Base-by-base conservation (phyloP, 2,329 filamentous ascomycete species). In the Pseudocercospora pini-densiflorae region DNA sequence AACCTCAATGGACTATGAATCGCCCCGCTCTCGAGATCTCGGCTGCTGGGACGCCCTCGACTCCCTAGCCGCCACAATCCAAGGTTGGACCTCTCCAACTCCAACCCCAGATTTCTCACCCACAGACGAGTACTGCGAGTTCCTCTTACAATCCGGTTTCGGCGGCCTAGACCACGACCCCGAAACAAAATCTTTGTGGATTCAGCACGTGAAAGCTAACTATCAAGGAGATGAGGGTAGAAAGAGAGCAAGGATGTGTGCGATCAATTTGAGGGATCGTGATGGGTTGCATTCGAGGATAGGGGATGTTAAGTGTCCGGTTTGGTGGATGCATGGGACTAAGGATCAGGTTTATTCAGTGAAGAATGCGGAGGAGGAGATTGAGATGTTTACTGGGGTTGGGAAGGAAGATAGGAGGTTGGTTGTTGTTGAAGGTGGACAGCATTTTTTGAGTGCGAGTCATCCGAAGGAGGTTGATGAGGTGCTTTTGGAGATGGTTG, bases 1-100 rank as follows among this genome's bases (percentile, higher is more conserved):
- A 19, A 85, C 84, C 3, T 85, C 83, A 0, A 77, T 87, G 74
- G 84, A 86, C 74, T 80, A 75, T 63, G 84, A 86, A 68, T 82
- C 80, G 31, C 72, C 78, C 16, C 77, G 79, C 16, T 81, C 79
- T 14, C 79, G 81, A 23, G 67, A 73, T 5, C 75, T 84, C 2
- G 80, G 82, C 5, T 86, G 84, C 76, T 87, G 84, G 84, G 77
- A 86, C 65, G 78, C 77, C 3, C 72, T 74, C 1, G 71, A 73
- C 0, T 72, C 76, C 10, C 72, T 82, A 3, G 75, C 71, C 0
- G 69, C 74, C 2, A 78, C 73, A 49, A 80, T 83, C 68, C 67
- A 80, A 0, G 73, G 73, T 5, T 84, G 81, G 80, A 80, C 80
- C 3, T 80, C 74, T 27, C 75, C 78, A 0, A 83, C 81, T 0